phyloP scores from a whole-genome alignment of 1,139 yeast genomes.

The Petasospora fabianii region DNA sequence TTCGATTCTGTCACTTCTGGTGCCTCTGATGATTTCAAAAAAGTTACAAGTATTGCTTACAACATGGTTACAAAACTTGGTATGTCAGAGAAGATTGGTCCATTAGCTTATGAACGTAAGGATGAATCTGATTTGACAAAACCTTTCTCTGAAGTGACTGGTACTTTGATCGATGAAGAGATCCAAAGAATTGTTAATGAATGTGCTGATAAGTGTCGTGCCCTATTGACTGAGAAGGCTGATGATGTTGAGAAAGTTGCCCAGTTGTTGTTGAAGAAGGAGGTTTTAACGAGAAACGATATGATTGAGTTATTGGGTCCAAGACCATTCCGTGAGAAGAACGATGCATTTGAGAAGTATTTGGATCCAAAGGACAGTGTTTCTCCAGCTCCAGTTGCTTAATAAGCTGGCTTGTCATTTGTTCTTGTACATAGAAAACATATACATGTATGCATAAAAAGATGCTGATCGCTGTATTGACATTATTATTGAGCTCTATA shows the following conservation, averaged over 20 bases:
- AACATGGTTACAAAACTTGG: constrained; percentile 92
- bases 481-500: too few species aligned
- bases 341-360: constrained; percentile 93
- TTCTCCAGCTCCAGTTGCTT: constrained; percentile 1
- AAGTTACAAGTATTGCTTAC: constrained; percentile 92
- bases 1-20: constrained; percentile 91
- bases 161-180: constrained; percentile 74
- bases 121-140: constrained; percentile 70
- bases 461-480: too few species aligned
- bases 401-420: too few species aligned
- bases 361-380: constrained; percentile 15
- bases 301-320: constrained; percentile 84
- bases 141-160: constrained; percentile 89
- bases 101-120: constrained; percentile 48
- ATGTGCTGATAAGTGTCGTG: constrained; percentile 68
- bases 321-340: constrained; percentile 80
- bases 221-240: constrained; percentile 64
- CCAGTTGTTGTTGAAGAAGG: constrained; percentile 75
- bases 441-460: not conserved
- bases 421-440: not conserved
- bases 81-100: constrained; percentile 83
- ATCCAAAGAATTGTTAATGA: constrained; percentile 76
- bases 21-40: constrained; percentile 93
- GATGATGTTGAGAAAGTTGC: constrained; percentile 83
- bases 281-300: constrained; percentile 85